Base-by-base conservation (phyloP, 345 rosid species). In the Rhizophora mangle region DNA sequence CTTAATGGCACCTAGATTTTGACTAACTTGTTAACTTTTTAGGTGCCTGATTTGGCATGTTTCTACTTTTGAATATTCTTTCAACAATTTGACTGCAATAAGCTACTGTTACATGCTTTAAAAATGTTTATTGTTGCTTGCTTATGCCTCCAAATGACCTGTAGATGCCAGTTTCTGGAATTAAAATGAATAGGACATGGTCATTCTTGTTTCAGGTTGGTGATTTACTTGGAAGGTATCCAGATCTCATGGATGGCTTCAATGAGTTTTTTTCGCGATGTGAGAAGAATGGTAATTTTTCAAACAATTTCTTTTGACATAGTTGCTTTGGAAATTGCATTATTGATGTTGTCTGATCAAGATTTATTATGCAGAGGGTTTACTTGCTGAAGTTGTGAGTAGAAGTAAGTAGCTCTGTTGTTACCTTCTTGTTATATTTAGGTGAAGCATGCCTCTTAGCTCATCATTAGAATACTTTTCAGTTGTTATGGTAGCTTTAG, bases 201-300 rank as follows among this genome's bases (percentile, higher is more conserved):
- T 68, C 26, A 43, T 60, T 46, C 66, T 65, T 80, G 79, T 69
- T 34, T 61, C 83, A 93, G 98, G 88, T 88, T 34, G 79, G 82
- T 3, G 89, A 83, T 83, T 79, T 95, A 75, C 85, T 94, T 72
- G 96, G 89, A 83, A 81, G 72, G 69, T 79, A 88, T 86, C 89
- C 85, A n/a, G 98, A 88, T 68, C 89, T 91, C 70, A 87, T 91
- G 87, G 98, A 85, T 36, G 93, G 85, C 60, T 87, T 94, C 80
- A 81, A 79, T 82, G 95, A 85, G 59, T 89, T 94, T 85, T 82
- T 94, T 86, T 86, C 87, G 20, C 85, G 76, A 27, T 91, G 97
- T 76, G 98, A 89, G 74, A 91, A 91, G 84, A 84, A 83, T 62
- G 97, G 98, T 94, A 87, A 63, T 32, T 7, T 31, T 31, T 60